These are phyloP conservation scores for Sugiyamaella valdiviana DNA, from an alignment of 805 yeast species.

Conservation along the genomic window DNA sequence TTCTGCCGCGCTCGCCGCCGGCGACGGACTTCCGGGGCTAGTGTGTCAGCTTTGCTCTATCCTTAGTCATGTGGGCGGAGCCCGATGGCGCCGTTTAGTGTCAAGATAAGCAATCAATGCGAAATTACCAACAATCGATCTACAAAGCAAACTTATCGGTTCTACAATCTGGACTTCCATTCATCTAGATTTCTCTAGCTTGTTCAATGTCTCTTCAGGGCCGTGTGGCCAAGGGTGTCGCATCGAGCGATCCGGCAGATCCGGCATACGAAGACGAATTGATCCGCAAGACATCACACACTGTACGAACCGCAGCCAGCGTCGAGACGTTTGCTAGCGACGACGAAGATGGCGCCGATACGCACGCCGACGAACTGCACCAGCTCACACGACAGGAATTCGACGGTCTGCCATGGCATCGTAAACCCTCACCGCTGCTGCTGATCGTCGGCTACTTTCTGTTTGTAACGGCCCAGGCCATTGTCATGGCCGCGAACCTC, in stretches of 20 bases:
- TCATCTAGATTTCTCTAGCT: not conserved
- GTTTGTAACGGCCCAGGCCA: slow-evolving; percentile 18
- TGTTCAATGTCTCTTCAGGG: slow-evolving; percentile 2
- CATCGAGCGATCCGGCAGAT: slow-evolving; percentile 4
- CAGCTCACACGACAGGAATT: slow-evolving; percentile 3
- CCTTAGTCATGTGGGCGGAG: not conserved
- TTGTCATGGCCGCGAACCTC: slow-evolving; percentile 14
- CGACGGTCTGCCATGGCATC: slow-evolving; percentile 4
- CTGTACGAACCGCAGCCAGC: not conserved
- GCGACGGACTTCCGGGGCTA: not conserved
- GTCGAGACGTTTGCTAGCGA: not conserved
- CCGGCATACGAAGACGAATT: not conserved
- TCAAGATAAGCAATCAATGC: not conserved
- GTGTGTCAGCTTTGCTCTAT: not conserved
- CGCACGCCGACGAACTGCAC: not conserved
- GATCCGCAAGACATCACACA: not conserved
- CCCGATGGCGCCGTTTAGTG: not conserved
- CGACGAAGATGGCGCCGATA: slow-evolving; percentile 1
- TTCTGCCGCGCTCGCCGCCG: no score
- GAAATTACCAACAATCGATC: no score
- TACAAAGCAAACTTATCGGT: no score
- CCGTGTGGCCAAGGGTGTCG: slow-evolving; percentile 5
- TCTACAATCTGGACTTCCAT: no score
- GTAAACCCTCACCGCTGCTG: slow-evolving; percentile 8
- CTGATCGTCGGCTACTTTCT: slow-evolving; percentile 9